Conservation (phyloP, 2,329 filamentous ascomycete genomes). For the Colletotrichum aenigma region DNA sequence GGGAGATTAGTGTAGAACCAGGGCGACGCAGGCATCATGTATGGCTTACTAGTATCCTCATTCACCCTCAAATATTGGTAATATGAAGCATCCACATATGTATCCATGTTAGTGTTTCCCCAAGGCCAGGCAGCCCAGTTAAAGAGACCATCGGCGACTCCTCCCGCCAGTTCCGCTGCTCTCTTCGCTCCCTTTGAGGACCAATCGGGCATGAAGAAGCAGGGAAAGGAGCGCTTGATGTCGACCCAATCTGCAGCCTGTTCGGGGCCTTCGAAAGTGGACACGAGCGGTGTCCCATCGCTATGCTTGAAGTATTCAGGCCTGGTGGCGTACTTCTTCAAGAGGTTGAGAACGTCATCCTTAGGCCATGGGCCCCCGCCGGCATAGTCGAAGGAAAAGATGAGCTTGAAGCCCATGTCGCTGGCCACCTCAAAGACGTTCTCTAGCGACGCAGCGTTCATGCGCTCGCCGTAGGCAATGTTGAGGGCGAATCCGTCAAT, state of each 20-base stretch:
- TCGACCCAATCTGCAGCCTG: constrained; percentile 43
- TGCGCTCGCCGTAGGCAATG: background rate
- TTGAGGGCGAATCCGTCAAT: constrained; percentile 17
- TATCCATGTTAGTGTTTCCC: constrained; percentile 23
- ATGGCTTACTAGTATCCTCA: constrained; percentile 46
- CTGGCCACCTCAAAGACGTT: background rate
- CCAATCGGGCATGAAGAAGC: constrained; percentile 50
- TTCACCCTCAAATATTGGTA: background rate
- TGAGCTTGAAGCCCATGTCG: background rate
- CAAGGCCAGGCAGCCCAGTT: constrained; percentile 39
- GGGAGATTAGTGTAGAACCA: constrained; percentile 66
- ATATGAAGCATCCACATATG: constrained; percentile 22
- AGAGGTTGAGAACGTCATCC: background rate
- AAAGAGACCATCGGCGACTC: constrained; percentile 36
- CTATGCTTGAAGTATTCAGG: constrained; percentile 23
- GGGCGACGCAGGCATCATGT: constrained; percentile 59
- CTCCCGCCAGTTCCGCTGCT: background rate
- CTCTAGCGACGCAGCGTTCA: constrained; percentile 6
- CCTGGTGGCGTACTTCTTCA: background rate
- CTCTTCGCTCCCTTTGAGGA: constrained; percentile 35
- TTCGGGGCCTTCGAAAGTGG: constrained; percentile 47
- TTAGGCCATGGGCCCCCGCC: background rate
- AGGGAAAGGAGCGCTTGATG: constrained; percentile 40
- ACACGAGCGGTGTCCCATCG: constrained; percentile 34
- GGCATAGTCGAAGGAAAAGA: constrained; percentile 7